These are phyloP conservation scores for Sporothrix luriei DNA, from an alignment of 2,329 filamentous ascomycete genomes.

Conservation along the genomic window DNA sequence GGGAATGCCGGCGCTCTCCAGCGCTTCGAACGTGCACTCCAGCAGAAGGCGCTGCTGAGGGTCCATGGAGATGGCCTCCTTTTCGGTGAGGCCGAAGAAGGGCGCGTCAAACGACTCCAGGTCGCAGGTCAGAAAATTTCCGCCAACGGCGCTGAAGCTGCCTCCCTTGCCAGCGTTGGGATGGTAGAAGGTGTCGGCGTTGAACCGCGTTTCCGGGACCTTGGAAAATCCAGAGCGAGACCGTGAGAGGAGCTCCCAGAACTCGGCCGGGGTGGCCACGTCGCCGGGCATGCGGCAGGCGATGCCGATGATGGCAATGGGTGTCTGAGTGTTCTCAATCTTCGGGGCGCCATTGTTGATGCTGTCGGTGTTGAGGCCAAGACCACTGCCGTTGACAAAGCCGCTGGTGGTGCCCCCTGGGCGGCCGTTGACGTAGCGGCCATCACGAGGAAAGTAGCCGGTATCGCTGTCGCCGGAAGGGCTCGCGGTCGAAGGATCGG, in stretches of 20 bases:
- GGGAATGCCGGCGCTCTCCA: slow-evolving; percentile 56
- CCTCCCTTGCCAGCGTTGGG: slow-evolving; percentile 50
- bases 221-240: slow-evolving; percentile 48
- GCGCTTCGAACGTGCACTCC: slow-evolving; percentile 57
- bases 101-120: slow-evolving; percentile 54
- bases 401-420: slow-evolving; percentile 40
- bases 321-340: slow-evolving; percentile 42
- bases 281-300: slow-evolving; percentile 52
- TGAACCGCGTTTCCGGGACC: slow-evolving; percentile 53
- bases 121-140: slow-evolving; percentile 52
- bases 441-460: slow-evolving; percentile 37
- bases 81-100: slow-evolving; percentile 55
- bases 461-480: slow-evolving; percentile 39
- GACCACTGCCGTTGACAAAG: slow-evolving; percentile 33
- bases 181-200: slow-evolving; percentile 46
- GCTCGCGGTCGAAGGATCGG: slow-evolving; percentile 40
- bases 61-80: slow-evolving; percentile 56
- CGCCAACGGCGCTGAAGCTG: slow-evolving; percentile 45
- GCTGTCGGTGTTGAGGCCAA: slow-evolving; percentile 36
- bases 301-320: slow-evolving; percentile 54
- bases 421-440: slow-evolving; percentile 38
- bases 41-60: slow-evolving; percentile 57
- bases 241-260: slow-evolving; percentile 51
- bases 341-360: slow-evolving; percentile 10
- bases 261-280: slow-evolving; percentile 47